Conservation (phyloP, 129 eudicot genomes). For the Mikania micrantha region DNA sequence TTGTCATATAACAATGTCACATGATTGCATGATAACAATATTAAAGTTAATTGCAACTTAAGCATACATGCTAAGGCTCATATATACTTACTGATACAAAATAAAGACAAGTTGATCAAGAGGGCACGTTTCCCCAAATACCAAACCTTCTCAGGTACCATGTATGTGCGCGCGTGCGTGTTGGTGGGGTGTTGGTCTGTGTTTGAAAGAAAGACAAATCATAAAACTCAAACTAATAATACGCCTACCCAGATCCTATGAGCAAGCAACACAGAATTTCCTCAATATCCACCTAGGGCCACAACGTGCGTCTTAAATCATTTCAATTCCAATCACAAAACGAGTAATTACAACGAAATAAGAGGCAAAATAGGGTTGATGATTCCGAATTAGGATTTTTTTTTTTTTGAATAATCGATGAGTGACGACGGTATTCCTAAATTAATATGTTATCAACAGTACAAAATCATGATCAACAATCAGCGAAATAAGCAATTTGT, state of each 20-base stretch:
- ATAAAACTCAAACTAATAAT: not conserved
- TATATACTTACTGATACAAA: not conserved
- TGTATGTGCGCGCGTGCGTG: not conserved
- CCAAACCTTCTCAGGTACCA: conserved; percentile 11
- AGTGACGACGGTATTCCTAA: not conserved
- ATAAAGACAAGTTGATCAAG: not conserved
- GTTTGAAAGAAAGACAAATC: not conserved
- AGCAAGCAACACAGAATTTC: not conserved
- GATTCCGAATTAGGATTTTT: not conserved
- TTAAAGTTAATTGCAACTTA: not conserved
- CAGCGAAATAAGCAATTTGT: not conserved
- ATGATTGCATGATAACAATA: not conserved
- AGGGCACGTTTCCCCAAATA: conserved; percentile 12
- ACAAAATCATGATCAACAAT: conserved; percentile 10
- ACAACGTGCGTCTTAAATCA: conserved; percentile 8
- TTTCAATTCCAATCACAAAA: not conserved
- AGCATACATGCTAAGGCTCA: not conserved
- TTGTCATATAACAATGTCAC: not conserved
- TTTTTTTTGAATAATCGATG: conserved; percentile 6
- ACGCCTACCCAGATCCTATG: not conserved
- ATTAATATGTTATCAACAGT: not conserved
- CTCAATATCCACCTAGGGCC: not conserved
- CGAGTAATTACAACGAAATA: not conserved
- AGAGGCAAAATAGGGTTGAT: not conserved
- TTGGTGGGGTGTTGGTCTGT: conserved; percentile 2